Percentiles rank a stretch among this genome's conserved stretches.
Evolutionary conservation across 2,329 filamentous ascomycete species (phyloP).

Genomic region (Calonectria pteridis): DNA sequence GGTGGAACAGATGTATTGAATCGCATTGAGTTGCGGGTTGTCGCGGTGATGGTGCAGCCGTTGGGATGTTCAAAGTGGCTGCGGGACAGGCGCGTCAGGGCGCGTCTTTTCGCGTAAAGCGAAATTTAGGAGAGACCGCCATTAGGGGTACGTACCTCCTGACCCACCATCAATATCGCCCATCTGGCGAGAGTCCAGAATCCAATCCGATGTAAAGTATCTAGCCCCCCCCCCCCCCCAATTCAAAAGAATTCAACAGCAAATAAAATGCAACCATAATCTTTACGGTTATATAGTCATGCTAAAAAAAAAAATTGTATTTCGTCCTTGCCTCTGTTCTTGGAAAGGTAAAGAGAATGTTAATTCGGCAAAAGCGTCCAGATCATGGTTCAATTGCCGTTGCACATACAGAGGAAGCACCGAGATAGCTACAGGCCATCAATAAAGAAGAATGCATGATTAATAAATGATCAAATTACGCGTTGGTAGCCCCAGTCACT

Average conservation of each 20-base stretch:
- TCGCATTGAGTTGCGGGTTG: conserved; percentile 28
- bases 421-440: not conserved
- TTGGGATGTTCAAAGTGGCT: conserved; percentile 24
- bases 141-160: conserved; percentile 29
- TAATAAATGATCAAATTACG: no score
- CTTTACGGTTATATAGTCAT: not conserved
- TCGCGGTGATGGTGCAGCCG: conserved; percentile 35
- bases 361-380: not conserved
- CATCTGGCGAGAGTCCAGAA: not conserved
- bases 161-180: not conserved
- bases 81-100: conserved; percentile 34
- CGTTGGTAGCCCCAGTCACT: no score
- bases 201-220: not conserved
- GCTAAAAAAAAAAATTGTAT: no score
- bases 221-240: no score
- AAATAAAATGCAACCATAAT: not conserved
- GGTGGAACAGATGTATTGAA: not conserved
- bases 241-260: not conserved
- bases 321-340: not conserved
- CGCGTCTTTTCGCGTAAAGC: conserved; percentile 46
- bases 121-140: conserved; percentile 23
- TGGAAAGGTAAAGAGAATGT: not conserved
- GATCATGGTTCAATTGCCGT: not conserved
- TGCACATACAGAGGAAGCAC: not conserved
- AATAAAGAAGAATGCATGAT: not conserved